These are phyloP conservation scores for Lichtheimia ornata DNA, from an alignment of 371 early-diverging fungal species.

Conservation along the genomic window DNA sequence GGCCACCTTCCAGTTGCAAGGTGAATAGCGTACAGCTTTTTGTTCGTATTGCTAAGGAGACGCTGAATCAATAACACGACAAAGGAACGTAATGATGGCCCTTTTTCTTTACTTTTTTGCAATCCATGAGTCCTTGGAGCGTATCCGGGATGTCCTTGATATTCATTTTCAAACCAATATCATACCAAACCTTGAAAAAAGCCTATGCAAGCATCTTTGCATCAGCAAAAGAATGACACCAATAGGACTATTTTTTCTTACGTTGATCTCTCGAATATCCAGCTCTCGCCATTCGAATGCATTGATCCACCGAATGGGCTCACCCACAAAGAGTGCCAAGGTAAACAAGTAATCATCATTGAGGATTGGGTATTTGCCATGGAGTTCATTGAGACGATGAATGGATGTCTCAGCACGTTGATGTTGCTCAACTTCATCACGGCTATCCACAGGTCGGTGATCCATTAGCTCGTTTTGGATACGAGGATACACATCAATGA, in stretches of 20 bases:
- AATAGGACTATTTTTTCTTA: slow-evolving; percentile 16
- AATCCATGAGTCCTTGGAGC: slow-evolving; percentile 29
- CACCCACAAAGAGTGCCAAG: slow-evolving; percentile 43
- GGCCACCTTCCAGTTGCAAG: slow-evolving; percentile 30
- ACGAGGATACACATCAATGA: slow-evolving; percentile 41
- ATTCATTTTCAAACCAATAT: slow-evolving; percentile 39
- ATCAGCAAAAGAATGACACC: not conserved
- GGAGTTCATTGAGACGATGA: slow-evolving; percentile 50
- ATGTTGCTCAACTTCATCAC: slow-evolving; percentile 31
- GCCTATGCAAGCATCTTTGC: slow-evolving; percentile 12
- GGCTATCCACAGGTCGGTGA: slow-evolving; percentile 22
- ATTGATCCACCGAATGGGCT: slow-evolving; percentile 46
- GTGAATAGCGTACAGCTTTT: slow-evolving; percentile 17
- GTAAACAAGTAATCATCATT: slow-evolving; percentile 55
- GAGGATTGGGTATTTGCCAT: slow-evolving; percentile 48
- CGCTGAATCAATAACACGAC: not conserved
- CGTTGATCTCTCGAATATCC: slow-evolving; percentile 49
- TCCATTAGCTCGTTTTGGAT: slow-evolving; percentile 28
- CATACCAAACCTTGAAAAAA: slow-evolving; percentile 43
- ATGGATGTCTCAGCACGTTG: slow-evolving; percentile 33
- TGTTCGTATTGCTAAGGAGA: slow-evolving; percentile 24
- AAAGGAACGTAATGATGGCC: not conserved
- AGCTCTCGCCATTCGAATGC: slow-evolving; percentile 48
- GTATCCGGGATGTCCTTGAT: slow-evolving; percentile 55
- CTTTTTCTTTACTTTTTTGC: slow-evolving; percentile 25